These are phyloP conservation scores for Corymbia calophylla DNA, from an alignment of 441 rosid genomes.

Conservation along the genomic window DNA sequence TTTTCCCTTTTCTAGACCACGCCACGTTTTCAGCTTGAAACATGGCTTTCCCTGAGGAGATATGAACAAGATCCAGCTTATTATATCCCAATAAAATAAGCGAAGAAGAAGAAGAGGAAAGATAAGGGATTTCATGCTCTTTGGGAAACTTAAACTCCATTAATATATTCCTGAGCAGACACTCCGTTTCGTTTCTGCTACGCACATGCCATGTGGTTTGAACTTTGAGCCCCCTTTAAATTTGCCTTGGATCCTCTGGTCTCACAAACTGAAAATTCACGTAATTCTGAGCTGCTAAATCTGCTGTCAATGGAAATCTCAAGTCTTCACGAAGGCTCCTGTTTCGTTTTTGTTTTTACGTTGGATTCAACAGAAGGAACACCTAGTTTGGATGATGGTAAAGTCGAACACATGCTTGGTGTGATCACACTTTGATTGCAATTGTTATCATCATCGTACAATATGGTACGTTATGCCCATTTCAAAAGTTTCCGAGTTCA, in stretches of 20 bases:
- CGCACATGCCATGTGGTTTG: neutral
- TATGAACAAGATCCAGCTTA: neutral
- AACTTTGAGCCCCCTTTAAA: neutral
- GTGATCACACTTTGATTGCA: neutral
- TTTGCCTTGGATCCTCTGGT: neutral
- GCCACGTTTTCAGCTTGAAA: neutral
- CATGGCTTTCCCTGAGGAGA: neutral
- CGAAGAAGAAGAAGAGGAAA: neutral
- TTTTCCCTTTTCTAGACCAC: neutral
- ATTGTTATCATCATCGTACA: neutral
- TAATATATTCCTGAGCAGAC: neutral
- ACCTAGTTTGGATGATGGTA: neutral
- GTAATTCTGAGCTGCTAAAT: neutral
- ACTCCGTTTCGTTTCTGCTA: neutral
- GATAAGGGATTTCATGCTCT: neutral
- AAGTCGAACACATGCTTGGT: neutral
- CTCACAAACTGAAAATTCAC: neutral
- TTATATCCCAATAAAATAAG: neutral
- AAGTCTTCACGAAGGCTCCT: neutral
- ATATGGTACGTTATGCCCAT: neutral
- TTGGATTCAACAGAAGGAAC: neutral
- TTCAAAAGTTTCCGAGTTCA: neutral
- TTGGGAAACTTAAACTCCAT: neutral
- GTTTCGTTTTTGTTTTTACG: neutral
- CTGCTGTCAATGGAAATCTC: neutral